A percentile compares a stretch with the other conserved stretches of the same genome.
Conservation (phyloP, 352 stramenopile species). For the Phytophthora constricta region DNA sequence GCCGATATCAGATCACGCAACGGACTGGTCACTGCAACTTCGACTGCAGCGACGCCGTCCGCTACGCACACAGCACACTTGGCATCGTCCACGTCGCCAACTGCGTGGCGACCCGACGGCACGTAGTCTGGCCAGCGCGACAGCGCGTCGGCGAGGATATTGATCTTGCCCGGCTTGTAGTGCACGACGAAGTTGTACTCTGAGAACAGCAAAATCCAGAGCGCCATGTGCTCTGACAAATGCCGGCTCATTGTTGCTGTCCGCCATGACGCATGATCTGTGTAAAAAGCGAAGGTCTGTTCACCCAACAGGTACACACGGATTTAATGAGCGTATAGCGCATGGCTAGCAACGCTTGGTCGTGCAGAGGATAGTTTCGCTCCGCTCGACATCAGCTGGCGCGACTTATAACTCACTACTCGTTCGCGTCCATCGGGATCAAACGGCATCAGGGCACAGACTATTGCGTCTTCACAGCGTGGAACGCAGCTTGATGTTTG, state of each 20-base stretch:
- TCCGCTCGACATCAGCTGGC: slow-evolving; percentile 30
- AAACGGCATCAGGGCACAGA: slow-evolving; percentile 22
- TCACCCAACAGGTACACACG: slow-evolving; percentile 31
- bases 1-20: slow-evolving; percentile 1
- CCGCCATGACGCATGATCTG: slow-evolving; percentile 24
- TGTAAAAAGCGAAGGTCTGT: slow-evolving; percentile 32
- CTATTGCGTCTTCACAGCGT: slow-evolving; percentile 27
- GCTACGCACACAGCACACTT: slow-evolving; percentile 1
- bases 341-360: slow-evolving; percentile 35
- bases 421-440: slow-evolving; percentile 22
- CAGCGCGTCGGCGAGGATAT: slow-evolving; percentile 31
- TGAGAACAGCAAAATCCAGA: slow-evolving; percentile 35
- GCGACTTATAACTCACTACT: slow-evolving; percentile 33
- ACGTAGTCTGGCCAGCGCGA: slow-evolving; percentile 19
- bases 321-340: slow-evolving; percentile 35
- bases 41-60: not conserved
- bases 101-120: not conserved
- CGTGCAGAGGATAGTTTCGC: slow-evolving; percentile 35
- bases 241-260: slow-evolving; percentile 9
- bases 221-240: slow-evolving; percentile 27
- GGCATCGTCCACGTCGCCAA: slow-evolving; percentile 6
- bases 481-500: slow-evolving; percentile 23
- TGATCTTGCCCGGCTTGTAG: slow-evolving; percentile 27
- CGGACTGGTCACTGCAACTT: not conserved
- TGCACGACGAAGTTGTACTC: slow-evolving; percentile 32